Percentiles rank a stretch among this genome's conserved stretches.
These are phyloP conservation scores for Botrytis cinerea DNA, from an alignment of 2,329 filamentous ascomycete genomes.

Conservation along the genomic window DNA sequence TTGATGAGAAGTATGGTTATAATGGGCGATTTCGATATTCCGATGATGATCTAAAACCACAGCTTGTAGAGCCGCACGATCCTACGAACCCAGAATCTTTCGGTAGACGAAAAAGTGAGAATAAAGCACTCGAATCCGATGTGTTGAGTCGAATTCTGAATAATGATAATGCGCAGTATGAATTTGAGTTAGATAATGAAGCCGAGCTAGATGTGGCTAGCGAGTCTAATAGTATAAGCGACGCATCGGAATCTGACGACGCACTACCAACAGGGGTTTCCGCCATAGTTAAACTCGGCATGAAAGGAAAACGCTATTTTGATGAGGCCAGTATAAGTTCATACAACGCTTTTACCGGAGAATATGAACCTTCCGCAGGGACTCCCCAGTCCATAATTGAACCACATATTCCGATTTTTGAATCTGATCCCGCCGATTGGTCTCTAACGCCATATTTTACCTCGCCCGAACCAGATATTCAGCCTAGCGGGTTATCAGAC, in stretches of 20 bases:
- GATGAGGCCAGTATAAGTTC: constrained; percentile 38
- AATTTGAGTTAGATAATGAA: constrained; percentile 28
- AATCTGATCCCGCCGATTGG: constrained; percentile 42
- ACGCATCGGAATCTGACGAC: constrained; percentile 58
- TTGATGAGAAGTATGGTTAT: constrained; percentile 40
- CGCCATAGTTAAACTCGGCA: constrained; percentile 50
- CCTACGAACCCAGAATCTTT: constrained; percentile 39
- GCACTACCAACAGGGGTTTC: constrained; percentile 52
- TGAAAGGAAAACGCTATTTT: constrained; percentile 39
- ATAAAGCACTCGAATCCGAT: constrained; percentile 22
- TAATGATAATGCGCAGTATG: constrained; percentile 42
- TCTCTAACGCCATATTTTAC: constrained; percentile 58
- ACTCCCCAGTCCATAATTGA: constrained; percentile 37
- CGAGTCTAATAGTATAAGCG: constrained; percentile 45
- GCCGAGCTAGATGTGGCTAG: constrained; percentile 33
- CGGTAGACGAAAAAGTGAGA: constrained; percentile 29
- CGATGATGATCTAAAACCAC: constrained; percentile 19
- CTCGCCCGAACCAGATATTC: constrained; percentile 54
- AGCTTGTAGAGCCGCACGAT: constrained; percentile 21
- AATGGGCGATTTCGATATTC: constrained; percentile 39
- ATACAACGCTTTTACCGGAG: constrained; percentile 39
- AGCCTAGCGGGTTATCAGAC: constrained; percentile 46
- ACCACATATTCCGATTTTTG: constrained; percentile 37
- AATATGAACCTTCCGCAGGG: constrained; percentile 34
- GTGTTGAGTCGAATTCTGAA: constrained; percentile 48